Base-by-base conservation (phyloP, 23 red algal species). In the Cyanidiococcus yangmingshanensis region DNA sequence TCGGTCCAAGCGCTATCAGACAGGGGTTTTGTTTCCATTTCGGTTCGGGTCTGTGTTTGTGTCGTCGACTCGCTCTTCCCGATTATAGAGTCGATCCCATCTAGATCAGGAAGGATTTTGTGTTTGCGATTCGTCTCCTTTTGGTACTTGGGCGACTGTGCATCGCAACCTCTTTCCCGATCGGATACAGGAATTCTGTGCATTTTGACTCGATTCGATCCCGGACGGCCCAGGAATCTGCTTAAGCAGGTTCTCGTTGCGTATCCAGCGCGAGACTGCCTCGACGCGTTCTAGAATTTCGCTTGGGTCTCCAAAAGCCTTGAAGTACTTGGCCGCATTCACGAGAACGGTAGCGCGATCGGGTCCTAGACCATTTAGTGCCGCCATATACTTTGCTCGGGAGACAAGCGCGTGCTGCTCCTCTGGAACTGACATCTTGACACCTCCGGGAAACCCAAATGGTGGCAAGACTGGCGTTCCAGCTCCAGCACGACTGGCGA, bases 321-420 rank as follows among this genome's bases (percentile, higher is more conserved):
- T 35, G 7, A 25, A 71, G 63, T 71, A 71, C n/a, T 35, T 25
- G 3, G n/a, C 21, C 27, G 63, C 63, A 30, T 71, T 71, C n/a
- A 25, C 32, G n/a, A 71, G 7, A 12, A 71, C 63, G 27, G n/a
- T 12, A 7, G 32, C 63, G 27, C 63, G 63, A 25, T 71, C 63
- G n/a, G 63, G 63, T 35, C 63, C 63, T 2, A 71, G 32, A 29
- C 63, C 63, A 29, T 71, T 25, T 29, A 71, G 63, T 29, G 63
- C 63, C 3, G 63, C 63, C n/a, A 35, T 71, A 29, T 71, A 71
- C 63, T 71, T 71, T 12, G 63, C 7, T 12, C 63, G 63, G n/a
- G 63, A 71, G 16, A 35, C 63, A 12, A 71, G 27, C 7, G 63
- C 63, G 32, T 71, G 63, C 27, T 71, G 63, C 32, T 71, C 63